A percentile compares a stretch with the other conserved stretches of the same genome.
phyloP scores from a whole-genome alignment of 495 filamentous ascomycete genomes.

The Penicillium pancosmium region DNA sequence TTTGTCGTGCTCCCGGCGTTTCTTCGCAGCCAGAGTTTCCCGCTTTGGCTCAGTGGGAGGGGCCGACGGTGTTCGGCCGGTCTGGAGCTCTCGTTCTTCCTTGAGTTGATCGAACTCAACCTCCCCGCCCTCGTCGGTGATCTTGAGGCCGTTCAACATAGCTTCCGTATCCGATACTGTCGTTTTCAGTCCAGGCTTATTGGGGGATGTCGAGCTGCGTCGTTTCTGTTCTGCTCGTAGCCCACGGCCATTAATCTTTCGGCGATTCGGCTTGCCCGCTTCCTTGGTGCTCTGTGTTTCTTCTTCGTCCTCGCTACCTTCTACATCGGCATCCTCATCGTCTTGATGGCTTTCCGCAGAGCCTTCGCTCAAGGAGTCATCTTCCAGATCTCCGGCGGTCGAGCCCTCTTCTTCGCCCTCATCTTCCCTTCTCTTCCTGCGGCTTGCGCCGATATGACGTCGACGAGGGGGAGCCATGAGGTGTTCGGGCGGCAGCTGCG shows the following conservation, averaged over 20 bases:
- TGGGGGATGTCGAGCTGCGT: conserved; percentile 29
- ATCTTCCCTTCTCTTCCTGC: conserved; percentile 74
- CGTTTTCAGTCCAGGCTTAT: conserved; percentile 33
- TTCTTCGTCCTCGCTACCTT: conserved; percentile 75
- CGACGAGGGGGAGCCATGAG: conserved; percentile 64
- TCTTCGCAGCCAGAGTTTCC: conserved; percentile 62
- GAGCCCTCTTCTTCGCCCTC: conserved; percentile 74
- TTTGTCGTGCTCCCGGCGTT: conserved; percentile 86
- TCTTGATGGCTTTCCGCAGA: conserved; percentile 75
- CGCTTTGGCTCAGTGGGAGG: conserved; percentile 42
- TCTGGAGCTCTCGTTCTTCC: conserved; percentile 32
- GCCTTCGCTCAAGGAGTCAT: conserved; percentile 83
- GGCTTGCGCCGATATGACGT: conserved; percentile 74
- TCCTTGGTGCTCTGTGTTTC: conserved; percentile 52
- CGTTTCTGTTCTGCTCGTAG: conserved; percentile 30
- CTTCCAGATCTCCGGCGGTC: conserved; percentile 67
- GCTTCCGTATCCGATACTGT: conserved; percentile 74
- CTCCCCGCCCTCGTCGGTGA: conserved; percentile 61
- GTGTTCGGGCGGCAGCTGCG: not conserved
- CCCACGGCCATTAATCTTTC: conserved; percentile 39
- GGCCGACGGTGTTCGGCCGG: conserved; percentile 41
- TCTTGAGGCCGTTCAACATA: conserved; percentile 83
- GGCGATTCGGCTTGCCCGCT: conserved; percentile 44
- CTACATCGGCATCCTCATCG: conserved; percentile 72
- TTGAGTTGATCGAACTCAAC: conserved; percentile 69